phyloP scores from a whole-genome alignment of 2,329 filamentous ascomycete species.

The Ambrosiella xylebori region DNA sequence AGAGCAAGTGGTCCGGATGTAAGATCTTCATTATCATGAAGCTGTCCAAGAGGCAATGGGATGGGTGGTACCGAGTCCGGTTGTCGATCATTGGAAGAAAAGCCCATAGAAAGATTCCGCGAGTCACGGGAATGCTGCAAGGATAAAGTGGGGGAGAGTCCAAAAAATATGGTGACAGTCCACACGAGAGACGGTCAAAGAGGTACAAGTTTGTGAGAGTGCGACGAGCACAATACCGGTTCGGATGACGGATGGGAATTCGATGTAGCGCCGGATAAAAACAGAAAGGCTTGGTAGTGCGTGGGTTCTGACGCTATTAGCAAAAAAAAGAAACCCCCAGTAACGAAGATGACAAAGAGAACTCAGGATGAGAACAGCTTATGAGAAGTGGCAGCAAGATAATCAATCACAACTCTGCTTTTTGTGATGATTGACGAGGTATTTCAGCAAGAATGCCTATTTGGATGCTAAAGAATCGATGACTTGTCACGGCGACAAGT shows the following conservation, averaged over 20 bases:
- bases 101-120: slow-evolving; percentile 6
- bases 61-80: slow-evolving; percentile 8
- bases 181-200: too few relatives aligned
- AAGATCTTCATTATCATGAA: slow-evolving; percentile 5
- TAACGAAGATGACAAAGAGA: background rate
- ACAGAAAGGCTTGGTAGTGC: background rate
- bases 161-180: background rate
- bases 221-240: too few relatives aligned
- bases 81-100: slow-evolving; percentile 9
- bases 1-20: slow-evolving; percentile 6
- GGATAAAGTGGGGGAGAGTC: background rate
- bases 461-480: background rate
- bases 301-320: background rate
- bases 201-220: too few relatives aligned
- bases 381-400: background rate
- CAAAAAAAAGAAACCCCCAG: background rate
- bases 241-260: too few relatives aligned
- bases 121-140: background rate
- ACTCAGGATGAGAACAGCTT: background rate
- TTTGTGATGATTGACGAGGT: background rate
- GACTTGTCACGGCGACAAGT: too few relatives aligned
- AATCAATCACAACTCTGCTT: background rate
- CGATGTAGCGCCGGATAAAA: too few relatives aligned
- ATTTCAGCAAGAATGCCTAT: too few relatives aligned
- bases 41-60: background rate